A percentile compares a stretch with the other conserved stretches of the same genome.
Evolutionary conservation across 2,329 filamentous ascomycete genomes (phyloP).

Genomic region (Aspergillus fumigatiaffinis): DNA sequence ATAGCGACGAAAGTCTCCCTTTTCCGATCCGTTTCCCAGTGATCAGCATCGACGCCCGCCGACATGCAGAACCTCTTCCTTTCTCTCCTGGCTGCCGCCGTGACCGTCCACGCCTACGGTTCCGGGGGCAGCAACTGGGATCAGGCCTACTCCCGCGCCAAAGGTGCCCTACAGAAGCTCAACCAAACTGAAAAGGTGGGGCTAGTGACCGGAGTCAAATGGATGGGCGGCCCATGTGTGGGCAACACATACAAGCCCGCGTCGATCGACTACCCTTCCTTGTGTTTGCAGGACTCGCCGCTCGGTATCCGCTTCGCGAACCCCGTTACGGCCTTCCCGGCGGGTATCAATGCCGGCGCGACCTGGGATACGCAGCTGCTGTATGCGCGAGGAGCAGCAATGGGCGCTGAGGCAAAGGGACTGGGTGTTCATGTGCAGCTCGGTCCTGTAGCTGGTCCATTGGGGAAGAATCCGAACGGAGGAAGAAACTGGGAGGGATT

Average conservation of each 20-base stretch:
- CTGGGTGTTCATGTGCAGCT: constrained; percentile 37
- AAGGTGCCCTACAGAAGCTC: constrained; percentile 10
- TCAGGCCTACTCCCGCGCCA: constrained; percentile 1
- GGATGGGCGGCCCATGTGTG: constrained; percentile 28
- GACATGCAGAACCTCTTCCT: not conserved
- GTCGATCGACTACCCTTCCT: constrained; percentile 28
- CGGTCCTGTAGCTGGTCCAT: constrained; percentile 38
- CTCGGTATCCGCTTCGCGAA: constrained; percentile 41
- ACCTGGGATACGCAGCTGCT: constrained; percentile 55
- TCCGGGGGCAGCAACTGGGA: not conserved
- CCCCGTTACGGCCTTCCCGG: constrained; percentile 41
- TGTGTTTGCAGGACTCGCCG: constrained; percentile 31
- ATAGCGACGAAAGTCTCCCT: not conserved
- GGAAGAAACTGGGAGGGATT: constrained; percentile 47
- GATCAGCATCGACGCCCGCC: not conserved
- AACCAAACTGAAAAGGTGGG: constrained; percentile 24
- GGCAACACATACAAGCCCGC: constrained; percentile 27
- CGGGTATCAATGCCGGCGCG: constrained; percentile 41
- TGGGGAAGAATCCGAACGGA: constrained; percentile 39
- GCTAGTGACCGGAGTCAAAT: constrained; percentile 26
- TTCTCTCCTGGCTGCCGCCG: not conserved
- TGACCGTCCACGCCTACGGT: not conserved
- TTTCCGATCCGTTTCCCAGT: not conserved
- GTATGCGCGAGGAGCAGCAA: constrained; percentile 48
- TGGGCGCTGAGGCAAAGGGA: constrained; percentile 49